Evolutionary conservation across 1,139 yeast genomes (phyloP).

Genomic region (Arxiozyma slooffiae): DNA sequence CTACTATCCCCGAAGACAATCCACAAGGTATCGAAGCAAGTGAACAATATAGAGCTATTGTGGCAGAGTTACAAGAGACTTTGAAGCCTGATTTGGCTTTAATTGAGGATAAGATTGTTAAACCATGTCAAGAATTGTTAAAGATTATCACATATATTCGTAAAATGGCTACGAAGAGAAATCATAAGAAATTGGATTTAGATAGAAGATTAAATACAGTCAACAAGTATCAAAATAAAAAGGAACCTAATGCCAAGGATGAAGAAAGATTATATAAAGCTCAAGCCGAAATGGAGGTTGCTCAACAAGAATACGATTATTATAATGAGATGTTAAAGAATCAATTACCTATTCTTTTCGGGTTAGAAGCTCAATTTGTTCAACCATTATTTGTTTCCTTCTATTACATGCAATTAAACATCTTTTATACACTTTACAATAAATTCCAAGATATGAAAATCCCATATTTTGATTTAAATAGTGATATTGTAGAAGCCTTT

Average conservation of each 20-base stretch:
- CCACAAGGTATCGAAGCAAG: conserved; percentile 95
- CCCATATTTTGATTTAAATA: conserved; percentile 79
- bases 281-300: conserved; percentile 81
- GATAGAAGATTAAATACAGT: conserved; percentile 71
- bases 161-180: conserved; percentile 91
- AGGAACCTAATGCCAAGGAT: conserved; percentile 75
- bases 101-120: conserved; percentile 79
- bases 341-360: conserved; percentile 79
- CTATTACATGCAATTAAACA: conserved; percentile 95
- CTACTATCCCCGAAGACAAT: conserved; percentile 79
- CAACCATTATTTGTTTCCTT: conserved; percentile 87
- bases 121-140: conserved; percentile 86
- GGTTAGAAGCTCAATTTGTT: conserved; percentile 83
- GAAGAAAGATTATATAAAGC: conserved; percentile 84
- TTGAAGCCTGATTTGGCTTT: conserved; percentile 88
- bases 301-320: conserved; percentile 92
- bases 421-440: conserved; percentile 82
- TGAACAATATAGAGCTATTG: conserved; percentile 82
- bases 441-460: conserved; percentile 94
- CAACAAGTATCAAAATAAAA: conserved; percentile 67
- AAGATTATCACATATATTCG: conserved; percentile 72
- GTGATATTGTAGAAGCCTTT: conserved; percentile 78
- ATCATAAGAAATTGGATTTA: conserved; percentile 87
- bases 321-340: conserved; percentile 88
- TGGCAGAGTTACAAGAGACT: conserved; percentile 72